phyloP scores from a whole-genome alignment of 305 asterid species.

The Fraxinus velutina region DNA sequence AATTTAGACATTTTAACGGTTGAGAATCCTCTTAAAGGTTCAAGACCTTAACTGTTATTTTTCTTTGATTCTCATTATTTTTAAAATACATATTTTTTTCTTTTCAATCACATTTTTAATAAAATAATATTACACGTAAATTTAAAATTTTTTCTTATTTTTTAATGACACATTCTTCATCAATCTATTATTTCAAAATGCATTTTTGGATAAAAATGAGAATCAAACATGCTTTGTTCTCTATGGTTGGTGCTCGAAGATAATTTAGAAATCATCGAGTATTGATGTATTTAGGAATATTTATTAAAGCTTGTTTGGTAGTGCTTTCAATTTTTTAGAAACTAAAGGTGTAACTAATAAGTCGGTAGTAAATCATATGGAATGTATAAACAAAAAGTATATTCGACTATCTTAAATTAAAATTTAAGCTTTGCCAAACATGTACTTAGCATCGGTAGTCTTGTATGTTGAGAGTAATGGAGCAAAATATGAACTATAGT shows the following conservation, averaged over 20 bases:
- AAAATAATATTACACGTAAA: too few species aligned
- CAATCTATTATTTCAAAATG: too few species aligned
- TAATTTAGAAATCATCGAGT: too few species aligned
- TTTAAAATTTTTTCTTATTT: too few species aligned
- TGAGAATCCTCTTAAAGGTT: not conserved
- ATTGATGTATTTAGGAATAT: not conserved
- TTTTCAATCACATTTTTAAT: too few species aligned
- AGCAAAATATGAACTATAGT: not conserved
- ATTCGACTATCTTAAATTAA: too few species aligned
- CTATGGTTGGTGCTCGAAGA: not conserved
- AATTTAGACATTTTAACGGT: not conserved
- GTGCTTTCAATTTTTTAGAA: not conserved
- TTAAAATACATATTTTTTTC: too few species aligned
- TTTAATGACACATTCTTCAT: too few species aligned
- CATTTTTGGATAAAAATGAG: too few species aligned
- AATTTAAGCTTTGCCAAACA: too few species aligned
- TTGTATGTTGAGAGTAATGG: not conserved
- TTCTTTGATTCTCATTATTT: not conserved
- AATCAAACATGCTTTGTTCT: not conserved
- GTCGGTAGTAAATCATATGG: not conserved
- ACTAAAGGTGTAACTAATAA: not conserved
- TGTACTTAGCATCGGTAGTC: not conserved
- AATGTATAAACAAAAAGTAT: not conserved
- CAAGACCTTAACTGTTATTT: not conserved
- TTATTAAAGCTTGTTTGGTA: not conserved